Evolutionary conservation across 2,329 filamentous ascomycete genomes (phyloP).

Genomic region (Ceratocystis papillata): DNA sequence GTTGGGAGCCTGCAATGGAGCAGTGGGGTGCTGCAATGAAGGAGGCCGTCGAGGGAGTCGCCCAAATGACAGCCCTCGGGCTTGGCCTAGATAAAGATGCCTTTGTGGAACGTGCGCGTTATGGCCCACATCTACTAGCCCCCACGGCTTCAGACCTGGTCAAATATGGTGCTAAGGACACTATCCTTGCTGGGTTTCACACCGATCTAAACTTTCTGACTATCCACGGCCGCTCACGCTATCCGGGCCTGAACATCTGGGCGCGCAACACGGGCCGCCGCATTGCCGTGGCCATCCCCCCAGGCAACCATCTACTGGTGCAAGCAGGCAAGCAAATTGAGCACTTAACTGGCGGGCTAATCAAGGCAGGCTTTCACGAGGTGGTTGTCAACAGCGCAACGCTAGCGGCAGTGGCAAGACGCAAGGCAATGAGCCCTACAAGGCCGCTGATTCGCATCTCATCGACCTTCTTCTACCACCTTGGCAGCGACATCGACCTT

Average conservation of each 20-base stretch:
- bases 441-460: conserved; percentile 47
- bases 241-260: conserved; percentile 53
- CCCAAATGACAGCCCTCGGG: conserved; percentile 49
- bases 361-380: conserved; percentile 53
- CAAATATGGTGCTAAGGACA: conserved; percentile 44
- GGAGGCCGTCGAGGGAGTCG: conserved; percentile 45
- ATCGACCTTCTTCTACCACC: conserved; percentile 51
- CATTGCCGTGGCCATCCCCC: conserved; percentile 49
- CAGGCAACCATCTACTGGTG: conserved; percentile 48
- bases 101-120: conserved; percentile 45
- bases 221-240: conserved; percentile 53
- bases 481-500: conserved; percentile 47
- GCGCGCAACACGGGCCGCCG: conserved; percentile 50
- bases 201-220: conserved; percentile 56
- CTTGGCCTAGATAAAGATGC: conserved; percentile 43
- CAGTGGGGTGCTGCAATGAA: conserved; percentile 51
- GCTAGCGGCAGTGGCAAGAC: conserved; percentile 37
- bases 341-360: conserved; percentile 48
- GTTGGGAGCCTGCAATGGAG: conserved; percentile 46
- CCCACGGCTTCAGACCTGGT: conserved; percentile 49
- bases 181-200: conserved; percentile 53
- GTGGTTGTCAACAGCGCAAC: conserved; percentile 48
- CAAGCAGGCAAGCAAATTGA: conserved; percentile 55
- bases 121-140: conserved; percentile 51
- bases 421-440: conserved; percentile 36